Evolutionary conservation across 495 filamentous ascomycete species (phyloP).

Genomic region (Ascodesmis nigricans): DNA sequence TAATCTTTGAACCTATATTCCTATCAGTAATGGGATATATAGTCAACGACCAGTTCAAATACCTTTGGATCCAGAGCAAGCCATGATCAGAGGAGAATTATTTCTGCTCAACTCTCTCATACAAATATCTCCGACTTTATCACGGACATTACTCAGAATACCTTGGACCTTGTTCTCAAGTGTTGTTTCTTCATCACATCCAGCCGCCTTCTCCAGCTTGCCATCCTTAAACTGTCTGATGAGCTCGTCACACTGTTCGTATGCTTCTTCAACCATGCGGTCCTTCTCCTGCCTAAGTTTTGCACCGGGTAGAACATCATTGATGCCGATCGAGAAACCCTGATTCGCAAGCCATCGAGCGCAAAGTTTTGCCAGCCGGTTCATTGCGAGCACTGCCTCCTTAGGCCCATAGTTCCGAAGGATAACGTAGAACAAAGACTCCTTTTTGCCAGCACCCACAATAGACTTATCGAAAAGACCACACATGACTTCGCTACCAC

Average conservation of each 20-base stretch:
- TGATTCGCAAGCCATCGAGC: slow-evolving; percentile 71
- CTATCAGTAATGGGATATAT: neutral
- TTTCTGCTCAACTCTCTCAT: slow-evolving; percentile 70
- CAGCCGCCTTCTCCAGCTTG: slow-evolving; percentile 58
- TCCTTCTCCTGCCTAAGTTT: slow-evolving; percentile 48
- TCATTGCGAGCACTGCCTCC: slow-evolving; percentile 79
- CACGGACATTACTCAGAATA: slow-evolving; percentile 73
- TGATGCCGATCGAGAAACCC: slow-evolving; percentile 90
- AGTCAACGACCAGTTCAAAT: neutral
- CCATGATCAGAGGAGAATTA: slow-evolving; percentile 92
- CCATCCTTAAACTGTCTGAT: slow-evolving; percentile 59
- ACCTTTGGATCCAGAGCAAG: slow-evolving; percentile 78
- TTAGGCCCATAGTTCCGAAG: slow-evolving; percentile 83
- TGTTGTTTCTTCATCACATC: slow-evolving; percentile 76
- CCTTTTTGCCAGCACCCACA: slow-evolving; percentile 89
- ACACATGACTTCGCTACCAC: slow-evolving; percentile 96
- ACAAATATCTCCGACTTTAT: slow-evolving; percentile 77
- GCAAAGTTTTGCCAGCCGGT: slow-evolving; percentile 71
- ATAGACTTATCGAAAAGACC: slow-evolving; percentile 95
- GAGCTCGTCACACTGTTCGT: slow-evolving; percentile 59
- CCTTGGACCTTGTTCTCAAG: slow-evolving; percentile 80
- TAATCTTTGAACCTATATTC: slow-evolving; percentile 56
- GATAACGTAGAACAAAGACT: slow-evolving; percentile 91
- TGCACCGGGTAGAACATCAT: slow-evolving; percentile 66
- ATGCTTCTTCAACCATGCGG: slow-evolving; percentile 52